Evolutionary conservation across 345 rosid species (phyloP).

Genomic region (Geranium rotundifolium): DNA sequence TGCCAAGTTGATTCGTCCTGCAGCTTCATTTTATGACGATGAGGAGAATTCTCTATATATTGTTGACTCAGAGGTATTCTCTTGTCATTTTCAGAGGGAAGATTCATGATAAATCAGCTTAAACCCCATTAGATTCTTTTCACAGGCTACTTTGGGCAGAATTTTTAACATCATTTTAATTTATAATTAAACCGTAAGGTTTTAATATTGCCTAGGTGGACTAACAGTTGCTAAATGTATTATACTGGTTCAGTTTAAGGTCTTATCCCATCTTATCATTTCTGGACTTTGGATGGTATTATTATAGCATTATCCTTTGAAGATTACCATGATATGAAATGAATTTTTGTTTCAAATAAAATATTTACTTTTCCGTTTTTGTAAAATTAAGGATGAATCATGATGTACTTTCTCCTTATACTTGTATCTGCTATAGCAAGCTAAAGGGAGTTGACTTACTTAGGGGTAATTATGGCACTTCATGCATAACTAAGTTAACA

Average conservation of each 20-base stretch:
- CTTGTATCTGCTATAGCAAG: too few relatives aligned
- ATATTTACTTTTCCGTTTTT: too few relatives aligned
- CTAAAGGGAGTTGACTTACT: too few relatives aligned
- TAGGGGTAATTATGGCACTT: too few relatives aligned
- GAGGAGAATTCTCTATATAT: slow-evolving; percentile 70
- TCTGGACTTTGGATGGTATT: neutral
- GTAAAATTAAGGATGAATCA: too few relatives aligned
- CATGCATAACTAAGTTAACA: too few relatives aligned
- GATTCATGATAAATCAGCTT: neutral
- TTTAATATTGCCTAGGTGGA: neutral
- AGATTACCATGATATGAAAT: too few relatives aligned
- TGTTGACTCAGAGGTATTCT: slow-evolving; percentile 85
- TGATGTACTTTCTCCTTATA: too few relatives aligned
- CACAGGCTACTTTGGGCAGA: neutral
- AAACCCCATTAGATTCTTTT: neutral
- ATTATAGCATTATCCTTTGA: neutral
- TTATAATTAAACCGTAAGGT: neutral
- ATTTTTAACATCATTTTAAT: neutral
- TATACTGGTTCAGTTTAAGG: neutral
- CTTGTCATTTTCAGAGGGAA: slow-evolving; percentile 3
- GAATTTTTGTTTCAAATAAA: too few relatives aligned
- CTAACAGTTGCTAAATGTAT: neutral
- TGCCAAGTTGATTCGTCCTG: slow-evolving; percentile 78
- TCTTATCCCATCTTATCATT: neutral
- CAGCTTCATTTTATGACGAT: slow-evolving; percentile 53